phyloP scores from a whole-genome alignment of 768 basidiomycete species.

The Amanita pallidorosea region DNA sequence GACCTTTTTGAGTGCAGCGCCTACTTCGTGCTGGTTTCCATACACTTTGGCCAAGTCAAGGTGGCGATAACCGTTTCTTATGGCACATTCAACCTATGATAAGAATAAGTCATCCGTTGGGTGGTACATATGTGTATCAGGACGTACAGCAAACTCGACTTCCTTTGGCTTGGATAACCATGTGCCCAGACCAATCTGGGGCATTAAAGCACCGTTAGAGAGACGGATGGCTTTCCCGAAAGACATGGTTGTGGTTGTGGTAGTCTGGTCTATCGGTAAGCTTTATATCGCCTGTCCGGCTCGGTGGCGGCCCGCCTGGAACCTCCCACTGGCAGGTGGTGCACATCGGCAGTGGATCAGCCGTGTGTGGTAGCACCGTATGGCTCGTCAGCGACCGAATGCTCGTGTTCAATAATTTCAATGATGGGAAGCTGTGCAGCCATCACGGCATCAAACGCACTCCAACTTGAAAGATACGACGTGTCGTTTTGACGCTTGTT shows the following conservation, averaged over 20 bases:
- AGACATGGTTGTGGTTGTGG: constrained; percentile 20
- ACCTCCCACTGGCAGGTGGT: too few species aligned
- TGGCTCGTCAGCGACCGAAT: too few species aligned
- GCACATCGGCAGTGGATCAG: too few species aligned
- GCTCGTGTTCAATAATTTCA: too few species aligned
- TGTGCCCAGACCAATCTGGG: constrained; percentile 76
- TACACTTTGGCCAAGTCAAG: constrained; percentile 79
- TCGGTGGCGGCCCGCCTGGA: too few species aligned
- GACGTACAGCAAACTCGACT: constrained; percentile 60
- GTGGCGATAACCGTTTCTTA: constrained; percentile 72
- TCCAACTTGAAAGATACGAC: too few species aligned
- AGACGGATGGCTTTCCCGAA: constrained; percentile 30
- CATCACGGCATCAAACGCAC: too few species aligned
- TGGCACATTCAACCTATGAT: constrained; percentile 60
- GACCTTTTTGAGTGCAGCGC: constrained; percentile 64
- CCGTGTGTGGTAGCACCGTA: too few species aligned
- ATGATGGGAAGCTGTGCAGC: too few species aligned
- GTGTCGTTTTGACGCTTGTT: neutral
- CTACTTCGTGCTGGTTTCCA: constrained; percentile 69
- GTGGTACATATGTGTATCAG: neutral
- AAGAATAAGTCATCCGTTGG: neutral
- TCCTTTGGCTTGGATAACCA: constrained; percentile 71
- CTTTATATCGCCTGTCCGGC: constrained; percentile 2
- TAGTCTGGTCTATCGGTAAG: neutral
- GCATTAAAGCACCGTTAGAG: constrained; percentile 41